phyloP scores from a whole-genome alignment of 345 rosid species.

The Gossypium australe region DNA sequence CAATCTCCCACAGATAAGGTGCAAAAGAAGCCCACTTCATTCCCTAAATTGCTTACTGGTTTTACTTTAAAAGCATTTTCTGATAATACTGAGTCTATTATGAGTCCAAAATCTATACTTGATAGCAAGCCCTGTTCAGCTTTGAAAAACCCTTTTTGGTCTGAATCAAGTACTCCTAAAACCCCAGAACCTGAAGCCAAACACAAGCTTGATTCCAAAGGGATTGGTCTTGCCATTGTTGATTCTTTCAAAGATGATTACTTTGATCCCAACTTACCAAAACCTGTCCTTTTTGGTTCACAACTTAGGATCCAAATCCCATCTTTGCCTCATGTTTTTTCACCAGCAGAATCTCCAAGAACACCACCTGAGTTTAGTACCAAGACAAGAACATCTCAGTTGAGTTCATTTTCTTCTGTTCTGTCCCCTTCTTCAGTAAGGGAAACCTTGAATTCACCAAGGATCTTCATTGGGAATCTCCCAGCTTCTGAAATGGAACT shows the following conservation, averaged over 20 bases:
- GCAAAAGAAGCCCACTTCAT: constrained; percentile 36
- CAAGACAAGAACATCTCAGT: constrained; percentile 51
- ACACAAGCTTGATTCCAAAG: constrained; percentile 47
- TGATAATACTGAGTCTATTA: constrained; percentile 41
- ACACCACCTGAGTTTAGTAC: constrained; percentile 61
- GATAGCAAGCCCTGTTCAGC: constrained; percentile 67
- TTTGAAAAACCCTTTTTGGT: constrained; percentile 58
- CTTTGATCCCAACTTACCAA: constrained; percentile 28
- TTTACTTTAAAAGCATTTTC: constrained; percentile 49
- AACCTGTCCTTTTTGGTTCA: constrained; percentile 72
- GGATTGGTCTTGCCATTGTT: constrained; percentile 63
- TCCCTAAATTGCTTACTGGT: constrained; percentile 61
- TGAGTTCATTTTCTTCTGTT: constrained; percentile 28
- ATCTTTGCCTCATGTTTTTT: constrained; percentile 23
- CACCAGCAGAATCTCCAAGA: constrained; percentile 41
- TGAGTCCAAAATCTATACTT: constrained; percentile 88
- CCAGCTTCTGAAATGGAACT: constrained; percentile 65
- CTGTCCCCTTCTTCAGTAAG: constrained; percentile 29
- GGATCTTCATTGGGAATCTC: constrained; percentile 38
- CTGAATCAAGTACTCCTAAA: constrained; percentile 34
- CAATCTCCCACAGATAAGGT: constrained; percentile 32
- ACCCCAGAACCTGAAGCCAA: constrained; percentile 40
- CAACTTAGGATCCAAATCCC: constrained; percentile 79
- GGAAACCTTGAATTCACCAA: constrained; percentile 35
- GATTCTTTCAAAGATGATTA: constrained; percentile 50